Conservation (phyloP, 2,329 filamentous ascomycete species). For the Dactylellina drechsleri region DNA sequence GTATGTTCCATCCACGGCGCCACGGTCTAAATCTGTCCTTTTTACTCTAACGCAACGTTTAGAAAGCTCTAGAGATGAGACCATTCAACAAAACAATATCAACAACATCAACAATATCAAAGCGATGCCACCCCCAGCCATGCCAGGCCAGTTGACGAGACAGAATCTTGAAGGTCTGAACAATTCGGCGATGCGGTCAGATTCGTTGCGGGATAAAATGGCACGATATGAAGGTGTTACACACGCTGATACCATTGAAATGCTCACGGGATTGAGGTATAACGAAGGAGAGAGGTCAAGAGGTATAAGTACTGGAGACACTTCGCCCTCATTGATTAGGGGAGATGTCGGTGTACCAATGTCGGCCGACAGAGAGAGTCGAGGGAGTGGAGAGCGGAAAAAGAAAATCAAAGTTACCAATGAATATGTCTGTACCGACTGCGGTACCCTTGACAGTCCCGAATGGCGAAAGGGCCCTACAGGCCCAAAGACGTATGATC, state of each 20-base stretch:
- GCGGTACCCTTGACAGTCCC: constrained; percentile 90
- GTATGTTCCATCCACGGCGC: constrained; percentile 22
- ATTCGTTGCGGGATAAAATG: constrained; percentile 86
- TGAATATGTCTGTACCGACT: constrained; percentile 96
- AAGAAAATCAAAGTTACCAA: constrained; percentile 84
- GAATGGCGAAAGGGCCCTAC: constrained; percentile 96
- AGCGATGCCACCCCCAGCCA: constrained; percentile 74
- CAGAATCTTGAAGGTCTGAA: constrained; percentile 79
- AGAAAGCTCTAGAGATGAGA: constrained; percentile 38
- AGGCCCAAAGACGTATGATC: constrained; percentile 78
- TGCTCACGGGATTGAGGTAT: constrained; percentile 88
- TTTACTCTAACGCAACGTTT: constrained; percentile 57
- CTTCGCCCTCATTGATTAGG: constrained; percentile 80
- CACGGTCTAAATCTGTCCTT: constrained; percentile 51
- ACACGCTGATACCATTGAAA: constrained; percentile 88
- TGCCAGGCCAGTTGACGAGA: constrained; percentile 72
- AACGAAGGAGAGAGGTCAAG: constrained; percentile 86
- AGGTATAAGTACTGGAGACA: constrained; percentile 86
- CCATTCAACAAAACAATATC: too few species aligned
- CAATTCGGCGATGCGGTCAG: constrained; percentile 65
- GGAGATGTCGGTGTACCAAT: constrained; percentile 89
- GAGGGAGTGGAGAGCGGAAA: constrained; percentile 77
- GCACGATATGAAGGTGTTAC: constrained; percentile 79
- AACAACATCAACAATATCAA: constrained; percentile 62
- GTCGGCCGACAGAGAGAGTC: constrained; percentile 77